Evolutionary conservation across 2,329 filamentous ascomycete genomes (phyloP), one percentile per base, ranked within the genome.

Genomic region (Trichoderma guizhouense): DNA sequence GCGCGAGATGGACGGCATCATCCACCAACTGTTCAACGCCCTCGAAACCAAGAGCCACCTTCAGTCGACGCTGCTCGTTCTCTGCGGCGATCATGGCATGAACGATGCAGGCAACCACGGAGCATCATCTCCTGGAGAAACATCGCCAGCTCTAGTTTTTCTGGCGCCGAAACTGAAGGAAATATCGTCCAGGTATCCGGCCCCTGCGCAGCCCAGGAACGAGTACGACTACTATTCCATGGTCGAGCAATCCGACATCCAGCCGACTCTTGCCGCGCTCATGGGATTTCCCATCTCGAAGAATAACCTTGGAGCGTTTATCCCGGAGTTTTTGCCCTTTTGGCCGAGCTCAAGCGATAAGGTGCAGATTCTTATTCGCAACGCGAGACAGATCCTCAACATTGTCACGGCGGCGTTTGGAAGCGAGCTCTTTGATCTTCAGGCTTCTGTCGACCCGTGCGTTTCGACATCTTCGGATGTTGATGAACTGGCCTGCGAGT

Each of bases 21-120:
- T 98, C 51, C 85, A 86, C 73, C 83, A 89, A 71, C 91, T 99
- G 30, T 98, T 93, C 78, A 84, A 86, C 14, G 92, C 93, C 7
- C 92, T 99, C 74, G 87, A 92, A 77, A 86, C 86, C 5, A 83
- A 92, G 71, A 79, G 87, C 1, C 92, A 97, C 80, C 88, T 98
- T 1, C 79, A 88, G 36, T 92, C 92, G 5, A 94, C 95, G 0
- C 83, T 99, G 2, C 87, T 99, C 60, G 90, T 99, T 3, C 83
- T 99, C 7, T 94, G 92, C 71, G 96, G 96, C 71, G 97, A 99
- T 77, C 96, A 99, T 79, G 96, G 96, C n/a, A 99, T 99, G 96
- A 99, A 98, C 76, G 95, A 98, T 76, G 96, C 93, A 24, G 96
- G 96, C 3, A 98, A 98, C 76, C 96, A 99, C 79, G 96, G 96